These are phyloP conservation scores for Pestalotiopsis fici DNA, from an alignment of 2,329 filamentous ascomycete genomes.

Conservation along the genomic window DNA sequence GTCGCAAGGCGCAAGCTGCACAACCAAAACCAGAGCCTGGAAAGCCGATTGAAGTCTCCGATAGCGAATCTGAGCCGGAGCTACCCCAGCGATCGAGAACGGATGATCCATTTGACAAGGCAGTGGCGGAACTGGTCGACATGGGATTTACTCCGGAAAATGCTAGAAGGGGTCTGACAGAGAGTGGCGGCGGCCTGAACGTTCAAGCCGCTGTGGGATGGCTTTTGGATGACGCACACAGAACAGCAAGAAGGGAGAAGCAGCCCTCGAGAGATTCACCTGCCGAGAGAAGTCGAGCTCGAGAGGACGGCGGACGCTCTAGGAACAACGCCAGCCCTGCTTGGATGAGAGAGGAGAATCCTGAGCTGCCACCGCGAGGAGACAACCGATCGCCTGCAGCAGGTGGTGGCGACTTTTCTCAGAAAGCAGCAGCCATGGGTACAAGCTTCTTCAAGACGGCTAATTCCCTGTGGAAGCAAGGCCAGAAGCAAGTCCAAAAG, in stretches of 20 bases:
- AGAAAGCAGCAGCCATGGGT: constrained; percentile 80
- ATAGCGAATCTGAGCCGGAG: constrained; percentile 43
- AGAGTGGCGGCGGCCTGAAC: constrained; percentile 77
- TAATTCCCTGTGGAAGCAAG: constrained; percentile 91
- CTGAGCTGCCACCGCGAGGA: constrained; percentile 42
- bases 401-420: constrained; percentile 67
- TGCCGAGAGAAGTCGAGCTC: constrained; percentile 39
- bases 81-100: constrained; percentile 19
- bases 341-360: constrained; percentile 62
- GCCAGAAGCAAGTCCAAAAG: constrained; percentile 90
- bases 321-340: constrained; percentile 49
- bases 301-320: constrained; percentile 33
- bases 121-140: constrained; percentile 86
- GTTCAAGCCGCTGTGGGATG: constrained; percentile 86
- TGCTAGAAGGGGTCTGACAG: constrained; percentile 75
- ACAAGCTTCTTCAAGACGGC: constrained; percentile 89
- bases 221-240: constrained; percentile 88
- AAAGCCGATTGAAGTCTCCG: constrained; percentile 55
- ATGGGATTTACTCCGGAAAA: constrained; percentile 92
- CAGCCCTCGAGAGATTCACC: constrained; percentile 52
- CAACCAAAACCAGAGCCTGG: constrained; percentile 50
- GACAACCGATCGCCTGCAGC: constrained; percentile 58
- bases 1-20: constrained; percentile 42
- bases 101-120: constrained; percentile 71
- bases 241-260: constrained; percentile 72